Conservation (phyloP, 768 basidiomycete species). For the button mushroom (Agaricus bisporus) region DNA sequence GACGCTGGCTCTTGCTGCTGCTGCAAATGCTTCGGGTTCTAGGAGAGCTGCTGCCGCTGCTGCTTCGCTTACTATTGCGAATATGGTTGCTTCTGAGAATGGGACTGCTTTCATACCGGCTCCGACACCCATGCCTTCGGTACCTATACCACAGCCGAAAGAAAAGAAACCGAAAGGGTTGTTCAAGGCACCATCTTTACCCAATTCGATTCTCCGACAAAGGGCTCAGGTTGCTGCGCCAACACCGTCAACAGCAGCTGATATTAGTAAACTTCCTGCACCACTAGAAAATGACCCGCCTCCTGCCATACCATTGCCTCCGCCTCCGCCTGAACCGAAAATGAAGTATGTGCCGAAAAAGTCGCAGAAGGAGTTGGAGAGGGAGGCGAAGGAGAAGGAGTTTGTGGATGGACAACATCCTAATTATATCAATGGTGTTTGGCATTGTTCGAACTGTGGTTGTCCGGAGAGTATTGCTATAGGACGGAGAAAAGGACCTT, state of each 20-base stretch:
- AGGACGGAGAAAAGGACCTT: conserved; percentile 82
- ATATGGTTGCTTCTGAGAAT: conserved; percentile 90
- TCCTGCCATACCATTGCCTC: conserved; percentile 21
- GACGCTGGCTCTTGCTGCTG: conserved; percentile 57
- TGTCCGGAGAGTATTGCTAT: conserved; percentile 83
- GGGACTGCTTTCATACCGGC: conserved; percentile 52
- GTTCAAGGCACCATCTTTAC: conserved; percentile 66
- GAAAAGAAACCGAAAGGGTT: conserved; percentile 66
- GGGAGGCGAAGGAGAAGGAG: conserved; percentile 80
- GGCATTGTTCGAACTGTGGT: conserved; percentile 96
- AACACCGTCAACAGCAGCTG: conserved; percentile 60
- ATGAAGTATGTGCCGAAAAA: conserved; percentile 48
- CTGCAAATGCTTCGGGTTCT: conserved; percentile 62
- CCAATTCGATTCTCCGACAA: conserved; percentile 46
- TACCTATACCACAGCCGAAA: conserved; percentile 32
- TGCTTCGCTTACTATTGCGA: conserved; percentile 79
- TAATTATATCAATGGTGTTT: conserved; percentile 77
- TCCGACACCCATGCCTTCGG: conserved; percentile 13
- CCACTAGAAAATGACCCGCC: conserved; percentile 60
- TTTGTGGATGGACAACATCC: conserved; percentile 79
- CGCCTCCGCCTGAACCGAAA: conserved; percentile 38
- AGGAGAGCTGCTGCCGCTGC: conserved; percentile 84
- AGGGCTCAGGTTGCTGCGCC: conserved; percentile 56
- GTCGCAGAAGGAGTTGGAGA: conserved; percentile 66
- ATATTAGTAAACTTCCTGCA: conserved; percentile 43